Conservation (phyloP, 768 basidiomycete species). For the Dioszegia aurantiaca region DNA sequence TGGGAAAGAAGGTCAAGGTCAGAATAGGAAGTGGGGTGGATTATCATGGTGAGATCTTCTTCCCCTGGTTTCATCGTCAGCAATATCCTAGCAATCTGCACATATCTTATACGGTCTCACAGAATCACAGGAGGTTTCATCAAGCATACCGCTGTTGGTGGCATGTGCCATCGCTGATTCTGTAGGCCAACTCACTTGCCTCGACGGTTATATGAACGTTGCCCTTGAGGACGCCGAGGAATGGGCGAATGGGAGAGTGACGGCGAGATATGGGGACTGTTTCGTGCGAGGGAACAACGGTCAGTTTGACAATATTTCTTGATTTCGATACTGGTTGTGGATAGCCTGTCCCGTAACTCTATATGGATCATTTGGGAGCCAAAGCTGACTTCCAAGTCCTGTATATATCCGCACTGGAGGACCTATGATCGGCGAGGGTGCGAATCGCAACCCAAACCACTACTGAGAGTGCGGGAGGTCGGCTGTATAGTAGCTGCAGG, state of each 20-base stretch:
- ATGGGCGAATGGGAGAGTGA: conserved; percentile 79
- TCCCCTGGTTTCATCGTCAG: neutral
- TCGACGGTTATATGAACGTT: conserved; percentile 99
- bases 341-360: too few relatives aligned
- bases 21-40: conserved; percentile 87
- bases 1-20: conserved; percentile 93
- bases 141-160: too few relatives aligned
- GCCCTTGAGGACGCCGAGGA: conserved; percentile 97
- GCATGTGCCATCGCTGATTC: too few relatives aligned
- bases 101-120: too few relatives aligned
- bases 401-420: conserved; percentile 50
- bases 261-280: conserved; percentile 88
- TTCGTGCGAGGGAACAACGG: conserved; percentile 63
- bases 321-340: too few relatives aligned
- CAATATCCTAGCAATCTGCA: neutral
- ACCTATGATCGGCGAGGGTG: conserved; percentile 22
- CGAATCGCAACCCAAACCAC: too few relatives aligned
- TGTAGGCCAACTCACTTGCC: conserved; percentile 82
- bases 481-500: too few relatives aligned
- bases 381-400: conserved; percentile 19
- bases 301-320: too few relatives aligned
- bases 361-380: too few relatives aligned
- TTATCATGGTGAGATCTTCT: conserved; percentile 70
- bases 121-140: too few relatives aligned
- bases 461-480: too few relatives aligned